Evolutionary conservation across 1,284 basidiomycete genomes (phyloP).

Genomic region (Neotropicomus parvogracilis): DNA sequence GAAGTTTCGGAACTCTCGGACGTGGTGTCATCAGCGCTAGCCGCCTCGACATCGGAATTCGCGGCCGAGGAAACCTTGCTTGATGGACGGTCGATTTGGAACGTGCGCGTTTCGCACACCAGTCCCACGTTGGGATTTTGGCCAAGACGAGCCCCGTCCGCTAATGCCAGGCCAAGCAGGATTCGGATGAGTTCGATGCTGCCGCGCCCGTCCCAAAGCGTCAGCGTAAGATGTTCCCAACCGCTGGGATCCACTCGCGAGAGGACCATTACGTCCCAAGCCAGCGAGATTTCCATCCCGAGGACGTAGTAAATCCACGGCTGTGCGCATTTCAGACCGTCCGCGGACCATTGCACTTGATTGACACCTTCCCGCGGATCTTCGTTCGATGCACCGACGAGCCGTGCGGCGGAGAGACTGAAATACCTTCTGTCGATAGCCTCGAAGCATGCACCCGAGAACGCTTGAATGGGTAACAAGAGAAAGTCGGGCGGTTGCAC

Average conservation of each 20-base stretch:
- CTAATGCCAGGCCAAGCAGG: slow-evolving; percentile 1
- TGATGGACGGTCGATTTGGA: neutral
- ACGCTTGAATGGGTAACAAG: slow-evolving; percentile 3
- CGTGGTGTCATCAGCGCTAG: neutral
- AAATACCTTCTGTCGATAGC: neutral
- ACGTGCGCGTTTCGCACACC: neutral
- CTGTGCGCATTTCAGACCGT: neutral
- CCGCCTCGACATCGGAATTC: neutral
- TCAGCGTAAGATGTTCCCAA: neutral
- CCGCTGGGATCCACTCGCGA: neutral
- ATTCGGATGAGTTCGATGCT: slow-evolving; percentile 2
- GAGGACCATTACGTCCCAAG: neutral
- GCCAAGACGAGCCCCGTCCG: neutral
- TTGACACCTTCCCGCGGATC: neutral
- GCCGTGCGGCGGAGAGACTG: neutral
- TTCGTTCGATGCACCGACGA: neutral
- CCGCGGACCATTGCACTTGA: neutral
- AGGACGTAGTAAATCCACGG: neutral
- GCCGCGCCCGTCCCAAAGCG: slow-evolving; percentile 2
- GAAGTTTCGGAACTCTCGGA: neutral
- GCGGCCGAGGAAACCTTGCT: too few relatives aligned
- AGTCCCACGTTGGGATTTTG: neutral
- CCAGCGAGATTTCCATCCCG: neutral
- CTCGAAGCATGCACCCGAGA: neutral
- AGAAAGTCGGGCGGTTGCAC: neutral